Conservation (phyloP, 2,329 filamentous ascomycete genomes). For the Alternaria viburni region DNA sequence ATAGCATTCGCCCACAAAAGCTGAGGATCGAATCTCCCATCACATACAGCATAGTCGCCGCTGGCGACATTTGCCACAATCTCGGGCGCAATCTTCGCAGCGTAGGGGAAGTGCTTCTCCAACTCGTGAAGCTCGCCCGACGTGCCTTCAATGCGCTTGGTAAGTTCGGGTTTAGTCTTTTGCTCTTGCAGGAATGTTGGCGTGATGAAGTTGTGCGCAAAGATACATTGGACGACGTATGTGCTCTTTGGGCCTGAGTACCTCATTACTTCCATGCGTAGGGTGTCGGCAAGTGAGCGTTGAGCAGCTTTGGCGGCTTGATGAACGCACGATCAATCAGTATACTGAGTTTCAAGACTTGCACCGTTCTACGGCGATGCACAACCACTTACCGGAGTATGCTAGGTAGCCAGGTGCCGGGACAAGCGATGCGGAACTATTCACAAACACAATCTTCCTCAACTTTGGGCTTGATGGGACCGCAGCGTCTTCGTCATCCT, state of each 20-base stretch:
- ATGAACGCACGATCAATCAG: background rate
- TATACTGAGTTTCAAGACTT: background rate
- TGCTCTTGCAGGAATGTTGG: constrained; percentile 33
- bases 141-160: constrained; percentile 33
- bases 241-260: constrained; percentile 19
- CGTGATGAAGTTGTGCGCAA: constrained; percentile 32
- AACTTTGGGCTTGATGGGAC: background rate
- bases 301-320: constrained; percentile 11
- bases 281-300: constrained; percentile 34
- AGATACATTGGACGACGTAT: constrained; percentile 34
- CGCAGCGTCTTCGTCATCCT: background rate
- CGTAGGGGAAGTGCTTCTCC: constrained; percentile 22
- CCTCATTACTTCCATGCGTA: constrained; percentile 26
- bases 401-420: background rate
- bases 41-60: constrained; percentile 34
- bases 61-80: constrained; percentile 24
- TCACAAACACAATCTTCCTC: background rate
- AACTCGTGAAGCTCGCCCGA: constrained; percentile 11
- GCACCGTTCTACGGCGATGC: background rate
- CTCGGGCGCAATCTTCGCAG: constrained; percentile 24
- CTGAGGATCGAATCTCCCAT: constrained; percentile 19
- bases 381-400: background rate
- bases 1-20: constrained; percentile 30
- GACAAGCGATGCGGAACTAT: background rate
- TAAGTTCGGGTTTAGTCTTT: constrained; percentile 31